Conservation (phyloP, 306 rosid genomes). For the Sesbania bispinosa region DNA sequence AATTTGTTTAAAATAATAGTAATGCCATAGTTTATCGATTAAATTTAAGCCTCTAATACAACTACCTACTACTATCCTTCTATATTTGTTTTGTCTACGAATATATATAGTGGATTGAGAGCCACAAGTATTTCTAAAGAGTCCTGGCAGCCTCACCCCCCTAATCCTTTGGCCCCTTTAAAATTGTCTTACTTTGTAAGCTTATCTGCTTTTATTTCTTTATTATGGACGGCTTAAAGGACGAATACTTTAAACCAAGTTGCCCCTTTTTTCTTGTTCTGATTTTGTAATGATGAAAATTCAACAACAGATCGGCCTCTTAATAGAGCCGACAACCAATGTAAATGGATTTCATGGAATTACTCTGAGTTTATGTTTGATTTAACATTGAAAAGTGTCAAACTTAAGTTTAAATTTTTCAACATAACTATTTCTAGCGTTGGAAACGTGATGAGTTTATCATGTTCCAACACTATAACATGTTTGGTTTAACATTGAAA, state of each 20-base stretch:
- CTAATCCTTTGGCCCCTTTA: neutral
- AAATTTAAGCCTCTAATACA: slow-evolving; percentile 14
- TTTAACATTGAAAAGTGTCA: too few species aligned
- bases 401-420: too few species aligned
- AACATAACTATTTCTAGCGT: too few species aligned
- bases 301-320: neutral
- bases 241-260: neutral
- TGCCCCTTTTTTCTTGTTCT: neutral
- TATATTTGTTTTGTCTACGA: slow-evolving; percentile 32
- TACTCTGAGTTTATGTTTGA: neutral
- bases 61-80: neutral
- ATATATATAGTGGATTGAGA: slow-evolving; percentile 23
- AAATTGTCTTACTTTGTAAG: slow-evolving; percentile 7
- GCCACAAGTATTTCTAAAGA: slow-evolving; percentile 17
- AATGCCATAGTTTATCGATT: neutral
- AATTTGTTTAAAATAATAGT: neutral
- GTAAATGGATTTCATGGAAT: neutral
- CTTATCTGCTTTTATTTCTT: slow-evolving; percentile 16
- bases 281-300: neutral
- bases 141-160: slow-evolving; percentile 5
- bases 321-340: neutral
- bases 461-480: too few species aligned
- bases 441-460: too few species aligned
- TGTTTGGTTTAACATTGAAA: too few species aligned
- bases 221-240: slow-evolving; percentile 23